A percentile compares a stretch with the other conserved stretches of the same genome.
Conservation (phyloP, 73 alveolate genomes). For the Paramecium pentaurelia region DNA sequence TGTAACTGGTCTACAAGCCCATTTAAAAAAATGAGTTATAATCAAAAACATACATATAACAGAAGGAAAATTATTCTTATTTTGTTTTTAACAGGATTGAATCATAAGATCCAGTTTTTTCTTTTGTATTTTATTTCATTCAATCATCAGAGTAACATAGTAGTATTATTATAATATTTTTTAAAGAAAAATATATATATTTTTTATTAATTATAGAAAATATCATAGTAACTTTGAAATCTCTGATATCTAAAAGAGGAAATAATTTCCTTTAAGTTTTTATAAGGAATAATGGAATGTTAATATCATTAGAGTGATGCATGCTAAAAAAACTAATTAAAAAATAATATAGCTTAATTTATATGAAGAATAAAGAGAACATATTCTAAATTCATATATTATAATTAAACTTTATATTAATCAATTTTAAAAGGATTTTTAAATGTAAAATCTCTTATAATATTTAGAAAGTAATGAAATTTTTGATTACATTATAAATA, state of each 20-base stretch:
- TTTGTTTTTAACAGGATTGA: too few species aligned
- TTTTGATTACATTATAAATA: too few species aligned
- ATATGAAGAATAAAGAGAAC: not conserved
- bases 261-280: too few species aligned
- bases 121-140: not conserved
- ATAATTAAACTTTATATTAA: not conserved
- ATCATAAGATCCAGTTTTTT: too few species aligned
- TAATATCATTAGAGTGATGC: not conserved
- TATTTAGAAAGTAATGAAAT: not conserved
- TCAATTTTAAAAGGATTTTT: not conserved
- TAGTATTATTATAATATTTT: too few species aligned
- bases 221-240: too few species aligned
- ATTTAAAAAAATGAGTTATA: not conserved
- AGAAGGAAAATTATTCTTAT: not conserved
- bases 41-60: not conserved
- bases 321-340: too few species aligned
- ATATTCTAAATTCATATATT: not conserved
- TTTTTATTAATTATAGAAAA: too few species aligned
- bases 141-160: too few species aligned
- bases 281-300: too few species aligned
- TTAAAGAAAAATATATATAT: too few species aligned
- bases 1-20: conserved; percentile 5
- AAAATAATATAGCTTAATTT: not conserved
- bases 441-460: not conserved
- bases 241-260: too few species aligned